Percentiles rank a stretch among this genome's conserved stretches.
These are phyloP conservation scores for Persicaria tinctoria DNA, from an alignment of 148 eudicot species.

Conservation along the genomic window DNA sequence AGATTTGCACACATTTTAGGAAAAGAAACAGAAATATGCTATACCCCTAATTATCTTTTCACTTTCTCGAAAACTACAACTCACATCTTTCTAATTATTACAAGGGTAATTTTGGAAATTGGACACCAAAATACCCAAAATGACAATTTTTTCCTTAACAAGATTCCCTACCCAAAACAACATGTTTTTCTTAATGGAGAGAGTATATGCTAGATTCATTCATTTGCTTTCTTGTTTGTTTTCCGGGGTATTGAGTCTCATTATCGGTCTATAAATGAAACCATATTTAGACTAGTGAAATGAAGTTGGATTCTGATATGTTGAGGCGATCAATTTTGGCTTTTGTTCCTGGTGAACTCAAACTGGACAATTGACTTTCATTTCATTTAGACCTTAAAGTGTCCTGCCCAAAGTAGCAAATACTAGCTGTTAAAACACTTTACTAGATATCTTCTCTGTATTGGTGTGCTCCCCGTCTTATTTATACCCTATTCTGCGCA, in stretches of 20 bases:
- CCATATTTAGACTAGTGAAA: neutral
- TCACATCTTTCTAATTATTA: too few relatives aligned
- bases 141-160: too few relatives aligned
- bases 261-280: neutral
- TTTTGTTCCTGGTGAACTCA: neutral
- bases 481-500: neutral
- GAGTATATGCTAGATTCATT: neutral
- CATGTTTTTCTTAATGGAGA: too few relatives aligned
- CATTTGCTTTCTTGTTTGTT: conserved; percentile 1
- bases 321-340: neutral
- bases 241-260: neutral
- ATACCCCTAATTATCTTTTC: too few relatives aligned
- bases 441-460: neutral
- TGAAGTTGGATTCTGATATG: neutral
- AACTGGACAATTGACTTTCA: neutral
- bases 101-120: too few relatives aligned
- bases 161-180: too few relatives aligned
- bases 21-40: too few relatives aligned
- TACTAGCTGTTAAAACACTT: neutral
- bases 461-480: neutral
- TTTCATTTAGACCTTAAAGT: neutral
- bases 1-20: too few relatives aligned
- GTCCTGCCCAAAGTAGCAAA: neutral
- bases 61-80: too few relatives aligned
- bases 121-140: too few relatives aligned